These are phyloP conservation scores for Lasiodiplodia citricola DNA, from an alignment of 2,329 filamentous ascomycete genomes.

Conservation along the genomic window DNA sequence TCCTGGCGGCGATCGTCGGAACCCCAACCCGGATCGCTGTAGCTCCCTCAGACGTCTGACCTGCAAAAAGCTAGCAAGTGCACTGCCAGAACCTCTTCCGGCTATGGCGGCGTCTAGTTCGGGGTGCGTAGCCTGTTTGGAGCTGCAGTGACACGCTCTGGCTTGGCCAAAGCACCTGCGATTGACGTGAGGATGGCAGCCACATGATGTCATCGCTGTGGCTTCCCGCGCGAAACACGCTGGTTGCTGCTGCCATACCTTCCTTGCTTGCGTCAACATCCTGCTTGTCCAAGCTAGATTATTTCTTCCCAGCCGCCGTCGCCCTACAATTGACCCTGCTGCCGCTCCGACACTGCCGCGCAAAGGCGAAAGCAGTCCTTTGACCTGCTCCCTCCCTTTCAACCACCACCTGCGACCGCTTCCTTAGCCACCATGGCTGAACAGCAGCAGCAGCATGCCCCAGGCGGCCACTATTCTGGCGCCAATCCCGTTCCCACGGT, in stretches of 20 bases:
- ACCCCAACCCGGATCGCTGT: conserved; percentile 9
- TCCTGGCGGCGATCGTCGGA: conserved; percentile 13
- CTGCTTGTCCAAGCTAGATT: neutral
- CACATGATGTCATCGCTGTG: conserved; percentile 24
- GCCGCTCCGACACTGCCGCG: neutral
- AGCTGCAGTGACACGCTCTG: neutral
- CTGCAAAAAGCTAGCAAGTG: too few relatives aligned
- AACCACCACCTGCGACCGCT: neutral
- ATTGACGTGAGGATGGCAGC: conserved; percentile 15
- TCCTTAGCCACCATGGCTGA: conserved; percentile 32
- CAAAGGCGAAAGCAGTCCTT: conserved; percentile 7
- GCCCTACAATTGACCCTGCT: neutral
- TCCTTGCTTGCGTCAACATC: conserved; percentile 20
- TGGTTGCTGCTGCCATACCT: neutral
- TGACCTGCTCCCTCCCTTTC: conserved; percentile 9
- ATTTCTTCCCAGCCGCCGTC: neutral
- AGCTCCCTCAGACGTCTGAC: neutral
- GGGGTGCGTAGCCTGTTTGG: neutral
- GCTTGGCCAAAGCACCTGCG: neutral
- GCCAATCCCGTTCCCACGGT: conserved; percentile 86
- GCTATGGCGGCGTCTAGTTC: neutral
- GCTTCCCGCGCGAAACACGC: conserved; percentile 3
- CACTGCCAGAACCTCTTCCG: neutral
- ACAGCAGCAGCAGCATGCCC: conserved; percentile 52
- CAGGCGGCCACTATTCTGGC: conserved; percentile 78